Conservation (phyloP, 1,139 yeast genomes). For the Pichia sp. region DNA sequence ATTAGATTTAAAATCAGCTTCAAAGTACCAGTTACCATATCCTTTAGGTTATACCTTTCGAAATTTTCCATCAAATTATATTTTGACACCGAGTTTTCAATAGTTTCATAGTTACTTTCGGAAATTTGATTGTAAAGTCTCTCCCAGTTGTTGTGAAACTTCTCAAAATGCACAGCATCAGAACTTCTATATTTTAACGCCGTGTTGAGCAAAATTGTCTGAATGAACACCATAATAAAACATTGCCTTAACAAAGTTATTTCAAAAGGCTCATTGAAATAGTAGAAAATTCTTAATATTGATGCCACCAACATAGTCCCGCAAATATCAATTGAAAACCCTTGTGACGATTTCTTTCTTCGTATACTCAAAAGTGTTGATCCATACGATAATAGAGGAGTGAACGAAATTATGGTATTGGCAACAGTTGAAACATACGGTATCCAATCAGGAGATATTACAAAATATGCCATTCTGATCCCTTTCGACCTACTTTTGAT, state of each 20-base stretch:
- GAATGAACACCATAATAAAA: constrained; percentile 69
- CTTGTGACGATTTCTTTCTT: constrained; percentile 55
- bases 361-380: constrained; percentile 68
- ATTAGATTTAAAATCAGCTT: constrained; percentile 7
- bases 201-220: constrained; percentile 50
- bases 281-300: constrained; percentile 65
- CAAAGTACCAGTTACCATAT: constrained; percentile 4
- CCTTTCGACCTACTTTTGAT: not conserved
- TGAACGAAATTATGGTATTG: constrained; percentile 51
- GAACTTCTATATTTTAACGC: constrained; percentile 54
- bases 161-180: constrained; percentile 34
- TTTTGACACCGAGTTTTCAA: constrained; percentile 11
- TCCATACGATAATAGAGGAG: constrained; percentile 82
- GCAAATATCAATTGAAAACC: constrained; percentile 83
- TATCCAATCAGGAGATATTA: constrained; percentile 30
- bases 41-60: not conserved
- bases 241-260: constrained; percentile 67
- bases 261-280: constrained; percentile 74
- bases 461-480: constrained; percentile 25
- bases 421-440: constrained; percentile 38
- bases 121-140: constrained; percentile 14
- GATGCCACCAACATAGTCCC: constrained; percentile 84
- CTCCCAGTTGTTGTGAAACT: constrained; percentile 19
- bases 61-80: constrained; percentile 1
- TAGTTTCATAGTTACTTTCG: constrained; percentile 10